Conservation (phyloP, 2,329 filamentous ascomycete species). For the Macrophomina phaseolina region DNA sequence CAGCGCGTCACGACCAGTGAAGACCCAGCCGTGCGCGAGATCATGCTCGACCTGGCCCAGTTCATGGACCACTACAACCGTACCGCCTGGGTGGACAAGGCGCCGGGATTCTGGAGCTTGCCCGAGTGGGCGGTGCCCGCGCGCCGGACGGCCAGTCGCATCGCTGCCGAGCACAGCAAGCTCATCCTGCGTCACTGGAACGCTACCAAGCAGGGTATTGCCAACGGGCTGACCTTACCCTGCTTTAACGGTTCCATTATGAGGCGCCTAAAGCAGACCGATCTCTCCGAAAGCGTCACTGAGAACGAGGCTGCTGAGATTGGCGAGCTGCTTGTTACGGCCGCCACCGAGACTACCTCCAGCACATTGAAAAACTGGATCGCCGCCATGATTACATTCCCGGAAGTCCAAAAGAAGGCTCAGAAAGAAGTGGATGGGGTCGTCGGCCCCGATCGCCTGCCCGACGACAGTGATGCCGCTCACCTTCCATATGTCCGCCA, state of each 20-base stretch:
- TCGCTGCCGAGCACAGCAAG: slow-evolving; percentile 45
- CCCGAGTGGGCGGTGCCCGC: slow-evolving; percentile 41
- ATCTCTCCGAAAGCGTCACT: background rate
- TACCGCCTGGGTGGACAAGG: slow-evolving; percentile 47
- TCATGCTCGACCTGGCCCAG: background rate
- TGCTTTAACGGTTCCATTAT: slow-evolving; percentile 12
- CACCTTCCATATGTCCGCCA: slow-evolving; percentile 26
- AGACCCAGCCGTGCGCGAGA: background rate
- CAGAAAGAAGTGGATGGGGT: slow-evolving; percentile 35
- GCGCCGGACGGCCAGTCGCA: slow-evolving; percentile 41
- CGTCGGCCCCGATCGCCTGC: slow-evolving; percentile 29
- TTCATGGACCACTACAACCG: background rate
- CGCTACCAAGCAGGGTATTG: slow-evolving; percentile 28
- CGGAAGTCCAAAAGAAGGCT: slow-evolving; percentile 39
- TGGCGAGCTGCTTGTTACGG: slow-evolving; percentile 1
- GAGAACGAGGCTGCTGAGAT: slow-evolving; percentile 10
- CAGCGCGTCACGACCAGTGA: background rate
- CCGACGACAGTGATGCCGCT: slow-evolving; percentile 27
- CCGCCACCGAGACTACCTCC: slow-evolving; percentile 27
- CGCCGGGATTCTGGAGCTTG: slow-evolving; percentile 51
- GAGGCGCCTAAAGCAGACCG: background rate
- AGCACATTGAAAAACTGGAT: slow-evolving; percentile 43
- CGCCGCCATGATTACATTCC: slow-evolving; percentile 36
- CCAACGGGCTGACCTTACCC: slow-evolving; percentile 1
- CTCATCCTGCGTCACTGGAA: slow-evolving; percentile 33